Percentiles rank a stretch among this genome's conserved stretches.
Conservation (phyloP, 2,329 filamentous ascomycete genomes). For the Diplodia sapinea region DNA sequence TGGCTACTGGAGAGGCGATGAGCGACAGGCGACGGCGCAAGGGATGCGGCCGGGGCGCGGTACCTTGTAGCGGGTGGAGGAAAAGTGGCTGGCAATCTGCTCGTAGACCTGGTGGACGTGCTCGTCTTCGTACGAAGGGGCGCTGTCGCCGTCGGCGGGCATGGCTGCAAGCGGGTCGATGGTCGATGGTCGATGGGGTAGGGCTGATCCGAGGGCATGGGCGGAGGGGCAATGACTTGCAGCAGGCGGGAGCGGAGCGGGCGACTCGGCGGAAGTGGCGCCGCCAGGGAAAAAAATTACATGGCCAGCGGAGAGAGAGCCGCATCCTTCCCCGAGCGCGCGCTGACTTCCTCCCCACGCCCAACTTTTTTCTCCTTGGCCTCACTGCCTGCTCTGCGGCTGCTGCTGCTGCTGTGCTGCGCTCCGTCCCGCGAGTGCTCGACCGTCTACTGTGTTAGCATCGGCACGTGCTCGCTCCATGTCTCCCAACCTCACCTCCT, state of each 20-base stretch:
- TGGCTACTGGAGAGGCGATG: conserved; percentile 58
- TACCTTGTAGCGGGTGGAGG: conserved; percentile 75
- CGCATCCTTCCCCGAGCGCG: conserved; percentile 20
- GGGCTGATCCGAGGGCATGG: conserved; percentile 12
- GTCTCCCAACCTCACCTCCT: conserved; percentile 6
- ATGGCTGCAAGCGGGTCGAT: background rate
- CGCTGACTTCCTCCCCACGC: conserved; percentile 7
- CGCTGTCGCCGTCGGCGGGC: background rate
- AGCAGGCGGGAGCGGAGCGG: background rate
- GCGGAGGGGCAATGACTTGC: conserved; percentile 2
- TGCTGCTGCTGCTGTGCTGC: background rate
- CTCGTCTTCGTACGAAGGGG: conserved; percentile 70
- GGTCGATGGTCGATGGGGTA: background rate
- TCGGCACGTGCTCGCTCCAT: conserved; percentile 9
- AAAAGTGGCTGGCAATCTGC: conserved; percentile 83
- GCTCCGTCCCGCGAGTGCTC: background rate
- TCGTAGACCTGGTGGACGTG: conserved; percentile 95
- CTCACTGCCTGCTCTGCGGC: background rate
- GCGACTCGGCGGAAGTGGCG: conserved; percentile 21
- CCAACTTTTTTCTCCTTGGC: conserved; percentile 9
- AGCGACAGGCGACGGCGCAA: background rate
- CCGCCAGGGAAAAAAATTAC: conserved; percentile 2
- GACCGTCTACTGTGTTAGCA: background rate
- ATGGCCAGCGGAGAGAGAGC: conserved; percentile 5
- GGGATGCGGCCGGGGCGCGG: conserved; percentile 12